Evolutionary conservation across 345 rosid species (phyloP).

Genomic region (Salix caprea): DNA sequence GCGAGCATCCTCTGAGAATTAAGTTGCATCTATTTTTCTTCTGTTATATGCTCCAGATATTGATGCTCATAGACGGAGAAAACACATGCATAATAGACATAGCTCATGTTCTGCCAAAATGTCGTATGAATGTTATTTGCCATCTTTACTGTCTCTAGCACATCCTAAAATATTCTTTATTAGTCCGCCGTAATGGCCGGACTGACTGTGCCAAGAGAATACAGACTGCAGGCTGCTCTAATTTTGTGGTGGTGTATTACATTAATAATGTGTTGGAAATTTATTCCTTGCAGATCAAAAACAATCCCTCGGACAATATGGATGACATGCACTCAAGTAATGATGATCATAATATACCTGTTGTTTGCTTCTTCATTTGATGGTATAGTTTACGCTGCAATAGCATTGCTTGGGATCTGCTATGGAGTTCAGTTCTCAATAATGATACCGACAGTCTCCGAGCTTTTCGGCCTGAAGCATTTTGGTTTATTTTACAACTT

Average conservation of each 20-base stretch:
- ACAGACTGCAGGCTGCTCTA: not conserved
- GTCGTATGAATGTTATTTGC: not conserved
- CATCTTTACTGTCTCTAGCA: not conserved
- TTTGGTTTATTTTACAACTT: conserved; percentile 54
- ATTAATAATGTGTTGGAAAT: not conserved
- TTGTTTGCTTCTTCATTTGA: conserved; percentile 52
- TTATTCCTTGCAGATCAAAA: conserved; percentile 41
- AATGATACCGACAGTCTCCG: conserved; percentile 65
- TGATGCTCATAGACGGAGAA: not conserved
- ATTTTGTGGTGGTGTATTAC: not conserved
- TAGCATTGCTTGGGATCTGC: conserved; percentile 58
- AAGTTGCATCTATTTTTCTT: not conserved
- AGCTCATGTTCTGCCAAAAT: not conserved
- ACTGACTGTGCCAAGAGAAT: not conserved
- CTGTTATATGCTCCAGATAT: not conserved
- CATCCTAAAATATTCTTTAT: not conserved
- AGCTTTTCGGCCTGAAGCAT: conserved; percentile 61
- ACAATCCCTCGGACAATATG: conserved; percentile 54
- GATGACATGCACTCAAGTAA: conserved; percentile 47
- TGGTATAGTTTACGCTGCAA: conserved; percentile 50
- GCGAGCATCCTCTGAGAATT: not conserved
- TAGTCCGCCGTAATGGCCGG: not conserved
- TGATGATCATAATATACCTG: conserved; percentile 51
- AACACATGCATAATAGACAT: not conserved
- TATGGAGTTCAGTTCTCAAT: conserved; percentile 58